A percentile compares a stretch with the other conserved stretches of the same genome.
These are phyloP conservation scores for Colletotrichum shisoi DNA, from an alignment of 2,329 filamentous ascomycete species.

Conservation along the genomic window DNA sequence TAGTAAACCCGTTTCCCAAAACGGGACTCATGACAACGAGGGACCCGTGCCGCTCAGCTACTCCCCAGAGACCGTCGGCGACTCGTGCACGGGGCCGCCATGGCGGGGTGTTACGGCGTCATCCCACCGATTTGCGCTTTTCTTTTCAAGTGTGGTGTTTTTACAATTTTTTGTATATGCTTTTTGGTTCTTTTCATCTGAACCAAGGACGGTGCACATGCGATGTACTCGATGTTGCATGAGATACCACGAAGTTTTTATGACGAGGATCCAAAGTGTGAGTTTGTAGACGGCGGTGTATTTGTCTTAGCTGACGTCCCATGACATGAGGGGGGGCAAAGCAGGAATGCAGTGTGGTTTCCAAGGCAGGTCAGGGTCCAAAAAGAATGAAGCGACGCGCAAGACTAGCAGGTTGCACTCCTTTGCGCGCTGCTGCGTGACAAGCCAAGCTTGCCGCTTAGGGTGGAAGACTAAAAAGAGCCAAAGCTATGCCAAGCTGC, in stretches of 20 bases:
- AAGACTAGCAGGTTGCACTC: background rate
- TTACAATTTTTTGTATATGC: too few relatives aligned
- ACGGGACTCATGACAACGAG: slow-evolving; percentile 5
- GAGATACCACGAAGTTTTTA: background rate
- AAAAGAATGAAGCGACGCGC: slow-evolving; percentile 5
- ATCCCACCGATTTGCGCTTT: background rate
- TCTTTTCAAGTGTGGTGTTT: too few relatives aligned
- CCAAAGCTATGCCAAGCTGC: slow-evolving; percentile 11
- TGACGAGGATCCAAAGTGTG: background rate
- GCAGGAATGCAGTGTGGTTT: background rate
- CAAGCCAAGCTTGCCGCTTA: slow-evolving; percentile 8
- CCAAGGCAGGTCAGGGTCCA: background rate
- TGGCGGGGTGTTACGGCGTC: slow-evolving; percentile 5
- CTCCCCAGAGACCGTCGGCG: background rate
- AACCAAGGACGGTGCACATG: background rate
- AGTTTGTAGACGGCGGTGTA: too few relatives aligned
- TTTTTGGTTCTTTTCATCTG: background rate
- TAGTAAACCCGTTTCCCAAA: too few relatives aligned
- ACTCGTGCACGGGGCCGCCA: slow-evolving; percentile 4
- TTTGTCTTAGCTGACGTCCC: background rate
- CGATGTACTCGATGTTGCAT: background rate
- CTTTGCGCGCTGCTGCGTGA: slow-evolving; percentile 4
- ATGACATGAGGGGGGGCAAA: background rate
- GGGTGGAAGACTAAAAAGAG: background rate
- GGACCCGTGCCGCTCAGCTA: slow-evolving; percentile 11